Conservation (phyloP, 345 rosid species). For the Populus deltoides region DNA sequence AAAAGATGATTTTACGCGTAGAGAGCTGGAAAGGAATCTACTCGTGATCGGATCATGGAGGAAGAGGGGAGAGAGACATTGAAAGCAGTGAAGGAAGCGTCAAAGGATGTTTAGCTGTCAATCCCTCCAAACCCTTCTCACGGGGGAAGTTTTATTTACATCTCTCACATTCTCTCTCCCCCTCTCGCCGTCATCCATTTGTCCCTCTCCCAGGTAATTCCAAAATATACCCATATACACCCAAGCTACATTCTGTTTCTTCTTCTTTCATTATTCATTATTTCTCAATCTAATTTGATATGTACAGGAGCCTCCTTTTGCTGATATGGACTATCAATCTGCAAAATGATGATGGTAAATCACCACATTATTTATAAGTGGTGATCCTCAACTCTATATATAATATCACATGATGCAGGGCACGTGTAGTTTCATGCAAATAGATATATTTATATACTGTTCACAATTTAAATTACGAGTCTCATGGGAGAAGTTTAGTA, state of each 20-base stretch:
- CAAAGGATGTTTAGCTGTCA: constrained; percentile 44
- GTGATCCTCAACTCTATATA: not conserved
- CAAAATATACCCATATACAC: not conserved
- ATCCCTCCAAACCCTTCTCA: constrained; percentile 48
- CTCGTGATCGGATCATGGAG: constrained; percentile 37
- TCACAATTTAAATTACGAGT: too few relatives aligned
- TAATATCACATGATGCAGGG: too few relatives aligned
- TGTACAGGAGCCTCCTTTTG: not conserved
- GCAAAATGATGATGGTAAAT: not conserved
- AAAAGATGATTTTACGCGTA: constrained; percentile 6
- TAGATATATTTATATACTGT: too few relatives aligned
- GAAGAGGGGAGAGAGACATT: constrained; percentile 14
- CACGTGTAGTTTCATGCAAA: too few relatives aligned
- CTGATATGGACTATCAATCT: not conserved
- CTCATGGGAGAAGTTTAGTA: too few relatives aligned
- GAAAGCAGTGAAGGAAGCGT: constrained; percentile 40
- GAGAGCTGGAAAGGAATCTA: constrained; percentile 30
- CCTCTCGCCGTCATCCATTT: constrained; percentile 27
- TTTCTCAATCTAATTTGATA: not conserved
- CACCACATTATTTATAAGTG: not conserved
- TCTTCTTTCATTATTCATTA: not conserved
- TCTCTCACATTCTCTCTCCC: constrained; percentile 17
- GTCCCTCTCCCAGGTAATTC: constrained; percentile 14
- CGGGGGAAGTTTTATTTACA: constrained; percentile 23
- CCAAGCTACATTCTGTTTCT: not conserved